Conservation (phyloP, 164 flowering plant species). For the Platanus orientalis region DNA sequence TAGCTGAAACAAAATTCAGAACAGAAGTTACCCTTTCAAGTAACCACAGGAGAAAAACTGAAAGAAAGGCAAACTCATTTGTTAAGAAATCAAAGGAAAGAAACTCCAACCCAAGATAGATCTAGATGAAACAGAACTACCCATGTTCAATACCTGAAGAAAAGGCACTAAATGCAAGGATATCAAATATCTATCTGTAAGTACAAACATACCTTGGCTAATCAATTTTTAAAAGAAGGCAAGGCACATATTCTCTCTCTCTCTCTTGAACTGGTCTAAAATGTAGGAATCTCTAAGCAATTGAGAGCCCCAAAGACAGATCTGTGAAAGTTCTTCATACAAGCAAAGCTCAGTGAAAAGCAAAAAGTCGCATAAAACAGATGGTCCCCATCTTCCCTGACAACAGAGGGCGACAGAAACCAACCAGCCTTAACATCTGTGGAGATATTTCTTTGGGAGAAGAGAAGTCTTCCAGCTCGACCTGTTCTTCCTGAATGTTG, state of each 20-base stretch:
- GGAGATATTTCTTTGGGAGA: conserved; percentile 34
- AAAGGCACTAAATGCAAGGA: conserved; percentile 15
- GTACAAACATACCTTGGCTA: conserved; percentile 2
- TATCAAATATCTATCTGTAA: background rate
- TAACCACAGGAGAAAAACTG: background rate
- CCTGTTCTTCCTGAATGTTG: conserved; percentile 11
- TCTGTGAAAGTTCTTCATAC: conserved; percentile 25
- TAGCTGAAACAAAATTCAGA: too few species aligned
- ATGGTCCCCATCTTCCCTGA: conserved; percentile 43
- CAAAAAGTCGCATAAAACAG: conserved; percentile 20
- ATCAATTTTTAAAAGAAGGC: background rate
- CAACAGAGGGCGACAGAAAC: conserved; percentile 15
- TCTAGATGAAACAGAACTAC: background rate
- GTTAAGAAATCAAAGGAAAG: conserved; percentile 1
- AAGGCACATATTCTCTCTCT: background rate
- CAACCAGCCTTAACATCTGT: conserved; percentile 32
- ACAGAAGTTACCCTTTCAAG: background rate
- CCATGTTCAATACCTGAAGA: background rate
- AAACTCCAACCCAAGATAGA: background rate
- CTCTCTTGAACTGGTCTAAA: conserved; percentile 12
- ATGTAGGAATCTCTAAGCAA: conserved; percentile 20
- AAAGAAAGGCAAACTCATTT: background rate
- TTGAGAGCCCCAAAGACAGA: conserved; percentile 27
- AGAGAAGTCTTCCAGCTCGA: conserved; percentile 21
- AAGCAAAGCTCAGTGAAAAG: conserved; percentile 20